Percentiles rank a stretch among this genome's conserved stretches.
Conservation (phyloP, 1,284 basidiomycete genomes). For the Ceratobasidium papillatum region DNA sequence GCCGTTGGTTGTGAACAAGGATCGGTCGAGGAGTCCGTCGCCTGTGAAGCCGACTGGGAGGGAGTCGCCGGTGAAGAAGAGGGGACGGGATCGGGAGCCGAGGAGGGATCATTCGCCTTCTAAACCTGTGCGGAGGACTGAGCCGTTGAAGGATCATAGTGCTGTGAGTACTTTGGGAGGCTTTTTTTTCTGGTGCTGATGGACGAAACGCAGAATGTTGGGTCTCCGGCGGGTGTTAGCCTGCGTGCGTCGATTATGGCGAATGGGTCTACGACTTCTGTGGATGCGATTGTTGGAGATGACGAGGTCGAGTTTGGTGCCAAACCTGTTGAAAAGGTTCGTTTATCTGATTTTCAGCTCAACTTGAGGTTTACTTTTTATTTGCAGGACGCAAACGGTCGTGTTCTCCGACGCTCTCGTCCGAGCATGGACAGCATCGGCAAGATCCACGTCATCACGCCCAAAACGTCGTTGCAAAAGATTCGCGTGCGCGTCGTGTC, state of each 20-base stretch:
- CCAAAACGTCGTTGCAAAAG: conserved; percentile 34
- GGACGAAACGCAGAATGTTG: neutral
- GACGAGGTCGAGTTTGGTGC: conserved; percentile 32
- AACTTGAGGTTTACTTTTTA: neutral
- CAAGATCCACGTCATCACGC: conserved; percentile 34
- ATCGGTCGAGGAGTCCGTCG: conserved; percentile 6
- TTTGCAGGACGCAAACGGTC: conserved; percentile 20
- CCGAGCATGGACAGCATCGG: conserved; percentile 35
- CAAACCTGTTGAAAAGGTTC: neutral
- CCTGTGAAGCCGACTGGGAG: conserved; percentile 6
- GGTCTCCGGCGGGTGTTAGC: neutral
- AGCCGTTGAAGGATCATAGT: conserved; percentile 40
- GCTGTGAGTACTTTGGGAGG: conserved; percentile 22
- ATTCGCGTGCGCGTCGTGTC: conserved; percentile 36
- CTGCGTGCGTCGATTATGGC: conserved; percentile 19
- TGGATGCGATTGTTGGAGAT: conserved; percentile 35
- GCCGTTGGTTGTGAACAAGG: conserved; percentile 33
- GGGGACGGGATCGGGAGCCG: neutral
- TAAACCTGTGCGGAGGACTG: conserved; percentile 25
- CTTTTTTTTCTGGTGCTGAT: neutral
- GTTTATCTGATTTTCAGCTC: neutral
- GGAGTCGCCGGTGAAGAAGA: conserved; percentile 13
- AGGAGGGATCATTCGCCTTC: conserved; percentile 19
- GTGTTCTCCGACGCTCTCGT: conserved; percentile 2
- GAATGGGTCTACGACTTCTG: conserved; percentile 33